Evolutionary conservation across 805 yeast species (phyloP), one percentile per base, ranked within the genome.

Genomic region (Yamadazyma kitorensis): DNA sequence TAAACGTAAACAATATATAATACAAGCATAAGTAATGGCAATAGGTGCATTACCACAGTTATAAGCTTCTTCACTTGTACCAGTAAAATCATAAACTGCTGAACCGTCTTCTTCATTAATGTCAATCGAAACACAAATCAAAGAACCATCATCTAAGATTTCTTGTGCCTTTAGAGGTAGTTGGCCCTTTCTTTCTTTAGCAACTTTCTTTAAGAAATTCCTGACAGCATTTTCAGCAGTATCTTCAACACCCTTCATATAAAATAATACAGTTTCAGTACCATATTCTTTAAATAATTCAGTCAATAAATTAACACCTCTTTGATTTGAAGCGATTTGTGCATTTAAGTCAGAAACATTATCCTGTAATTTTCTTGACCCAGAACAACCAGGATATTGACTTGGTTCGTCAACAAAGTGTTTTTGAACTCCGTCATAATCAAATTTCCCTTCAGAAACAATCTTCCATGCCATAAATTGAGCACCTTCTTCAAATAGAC

Each of bases 191-290:
- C 61, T 31, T 80, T 56, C 66, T 79, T 66, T 18, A 25, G 33
- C 33, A 8, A 32, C 27, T 14, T 29, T 13, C 21, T 32, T 37
- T 26, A 44, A 30, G 26, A 41, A 44, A 29, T 58, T 63, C 11
- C 78, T 66, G n/a, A 86, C 93, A 1, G 89, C 75, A 10, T 56
- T 48, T 26, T 83, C 82, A 1, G 95, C 94, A 51, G 86, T 84
- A 31, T 72, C 74, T 55, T 84, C 91, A 44, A 87, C 84, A 0
- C 88, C 95, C n/a, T 63, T 60, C 95, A 87, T 87, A 56, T 86
- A 86, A 27, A 71, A 71, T 43, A 74, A 70, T 8, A 86, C 81
- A 0, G 74, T 75, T 3, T 68, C 61, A 12, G 76, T 60, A 0
- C 79, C 74, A 54, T 75, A 82, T 47, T 83, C 89, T 2, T 56